These are phyloP conservation scores for Phytophthora foliorum DNA, from an alignment of 352 stramenopile genomes.

Conservation along the genomic window DNA sequence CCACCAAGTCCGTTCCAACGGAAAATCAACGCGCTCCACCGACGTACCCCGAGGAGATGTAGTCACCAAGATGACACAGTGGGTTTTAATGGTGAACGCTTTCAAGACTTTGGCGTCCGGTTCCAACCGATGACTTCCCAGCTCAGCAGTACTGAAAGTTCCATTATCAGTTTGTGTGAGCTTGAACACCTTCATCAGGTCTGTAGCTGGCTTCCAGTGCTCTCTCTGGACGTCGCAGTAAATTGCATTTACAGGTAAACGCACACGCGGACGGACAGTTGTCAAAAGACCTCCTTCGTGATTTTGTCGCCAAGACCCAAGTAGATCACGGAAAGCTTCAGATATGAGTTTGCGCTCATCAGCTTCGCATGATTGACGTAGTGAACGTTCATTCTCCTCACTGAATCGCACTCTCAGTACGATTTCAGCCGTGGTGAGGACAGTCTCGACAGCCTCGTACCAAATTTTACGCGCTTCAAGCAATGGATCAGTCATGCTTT, in stretches of 20 bases:
- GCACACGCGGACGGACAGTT: conserved; percentile 12
- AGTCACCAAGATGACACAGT: conserved; percentile 41
- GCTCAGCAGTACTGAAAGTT: conserved; percentile 1
- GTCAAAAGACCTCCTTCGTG: conserved; percentile 25
- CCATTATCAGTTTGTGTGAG: conserved; percentile 20
- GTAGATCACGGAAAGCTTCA: conserved; percentile 20
- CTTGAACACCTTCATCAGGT: conserved; percentile 43
- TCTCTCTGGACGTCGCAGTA: conserved; percentile 28
- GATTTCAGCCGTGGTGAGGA: conserved; percentile 9
- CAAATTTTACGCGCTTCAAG: conserved; percentile 23
- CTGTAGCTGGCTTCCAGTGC: conserved; percentile 36
- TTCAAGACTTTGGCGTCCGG: conserved; percentile 25
- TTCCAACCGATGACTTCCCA: conserved; percentile 34
- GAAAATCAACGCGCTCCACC: conserved; percentile 37
- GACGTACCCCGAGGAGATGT: conserved; percentile 19
- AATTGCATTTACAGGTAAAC: not conserved
- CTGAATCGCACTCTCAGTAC: conserved; percentile 15
- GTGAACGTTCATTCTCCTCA: conserved; percentile 21
- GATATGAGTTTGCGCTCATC: conserved; percentile 21
- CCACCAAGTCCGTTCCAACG: conserved; percentile 2
- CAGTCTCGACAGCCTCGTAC: conserved; percentile 33
- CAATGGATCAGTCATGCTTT: conserved; percentile 28
- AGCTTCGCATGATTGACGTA: conserved; percentile 11
- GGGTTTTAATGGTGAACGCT: conserved; percentile 36
- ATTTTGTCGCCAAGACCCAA: conserved; percentile 16